Percentiles rank a stretch among this genome's conserved stretches.
Conservation (phyloP, 805 yeast species). For the Myxozyma neotropica region DNA sequence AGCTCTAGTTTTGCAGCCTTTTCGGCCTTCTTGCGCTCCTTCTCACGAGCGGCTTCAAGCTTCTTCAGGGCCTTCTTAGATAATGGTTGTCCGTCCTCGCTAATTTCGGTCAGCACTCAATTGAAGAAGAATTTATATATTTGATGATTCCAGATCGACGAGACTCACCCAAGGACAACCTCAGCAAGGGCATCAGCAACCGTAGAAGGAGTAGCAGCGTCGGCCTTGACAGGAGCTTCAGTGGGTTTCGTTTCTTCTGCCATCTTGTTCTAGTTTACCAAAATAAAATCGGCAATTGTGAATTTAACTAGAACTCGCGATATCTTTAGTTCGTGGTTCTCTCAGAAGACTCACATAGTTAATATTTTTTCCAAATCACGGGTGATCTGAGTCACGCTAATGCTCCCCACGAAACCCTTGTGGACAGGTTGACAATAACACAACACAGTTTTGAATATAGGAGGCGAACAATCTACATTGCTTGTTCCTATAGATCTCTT, state of each 20-base stretch:
- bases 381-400: background rate
- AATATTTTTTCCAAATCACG: background rate
- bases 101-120: slow-evolving; percentile 34
- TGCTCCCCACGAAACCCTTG: background rate
- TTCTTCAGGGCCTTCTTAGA: slow-evolving; percentile 95
- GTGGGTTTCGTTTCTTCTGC: slow-evolving; percentile 23
- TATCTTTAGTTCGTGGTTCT: no score
- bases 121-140: slow-evolving; percentile 3
- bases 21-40: slow-evolving; percentile 89
- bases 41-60: slow-evolving; percentile 88
- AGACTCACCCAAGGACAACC: slow-evolving; percentile 28
- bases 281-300: background rate
- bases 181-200: slow-evolving; percentile 6
- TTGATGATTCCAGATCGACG: background rate
- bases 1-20: slow-evolving; percentile 83
- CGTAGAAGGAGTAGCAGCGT: slow-evolving; percentile 11
- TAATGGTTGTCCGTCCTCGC: slow-evolving; percentile 81
- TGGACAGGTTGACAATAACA: background rate
- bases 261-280: background rate
- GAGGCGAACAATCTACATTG: no score
- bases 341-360: background rate
- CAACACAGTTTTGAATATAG: no score
- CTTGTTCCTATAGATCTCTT: no score
- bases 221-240: slow-evolving; percentile 7
- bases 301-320: no score